A percentile compares a stretch with the other conserved stretches of the same genome.
These are phyloP conservation scores for Cinchona pubescens DNA, from an alignment of 257 asterid species.

Conservation along the genomic window DNA sequence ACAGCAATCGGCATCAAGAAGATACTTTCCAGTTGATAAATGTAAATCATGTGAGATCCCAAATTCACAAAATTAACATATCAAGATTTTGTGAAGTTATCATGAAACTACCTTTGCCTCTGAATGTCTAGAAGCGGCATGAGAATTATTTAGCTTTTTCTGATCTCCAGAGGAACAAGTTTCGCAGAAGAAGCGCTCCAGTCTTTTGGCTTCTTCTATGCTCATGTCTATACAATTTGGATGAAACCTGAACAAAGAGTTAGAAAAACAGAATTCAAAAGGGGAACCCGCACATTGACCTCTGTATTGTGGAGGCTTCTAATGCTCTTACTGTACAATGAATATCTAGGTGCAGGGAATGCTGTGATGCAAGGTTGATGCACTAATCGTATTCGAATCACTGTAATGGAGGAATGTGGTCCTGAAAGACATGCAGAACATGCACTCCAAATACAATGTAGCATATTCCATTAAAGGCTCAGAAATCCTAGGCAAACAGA, in stretches of 20 bases:
- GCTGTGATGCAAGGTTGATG: background rate
- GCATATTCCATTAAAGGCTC: background rate
- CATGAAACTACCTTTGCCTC: conserved; percentile 60
- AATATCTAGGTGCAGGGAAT: background rate
- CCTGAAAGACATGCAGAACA: background rate
- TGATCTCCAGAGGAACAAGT: conserved; percentile 66
- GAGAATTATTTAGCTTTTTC: conserved; percentile 53
- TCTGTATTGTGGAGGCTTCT: background rate
- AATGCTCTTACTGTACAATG: background rate
- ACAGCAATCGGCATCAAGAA: background rate
- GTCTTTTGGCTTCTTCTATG: conserved; percentile 66
- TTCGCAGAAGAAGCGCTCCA: conserved; percentile 73
- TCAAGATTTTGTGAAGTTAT: background rate
- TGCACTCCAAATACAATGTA: background rate
- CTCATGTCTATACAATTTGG: conserved; percentile 73
- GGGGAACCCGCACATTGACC: background rate
- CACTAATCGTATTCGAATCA: background rate
- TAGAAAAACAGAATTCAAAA: conserved; percentile 6
- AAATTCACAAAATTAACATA: background rate
- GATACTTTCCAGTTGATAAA: background rate
- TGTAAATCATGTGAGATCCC: background rate
- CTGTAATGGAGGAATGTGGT: background rate
- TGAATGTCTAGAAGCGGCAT: conserved; percentile 53
- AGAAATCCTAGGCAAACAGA: too few species aligned
- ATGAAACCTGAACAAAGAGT: conserved; percentile 69